Conservation (phyloP, 1,284 basidiomycete genomes). For the Ceratobasidium sp. region DNA sequence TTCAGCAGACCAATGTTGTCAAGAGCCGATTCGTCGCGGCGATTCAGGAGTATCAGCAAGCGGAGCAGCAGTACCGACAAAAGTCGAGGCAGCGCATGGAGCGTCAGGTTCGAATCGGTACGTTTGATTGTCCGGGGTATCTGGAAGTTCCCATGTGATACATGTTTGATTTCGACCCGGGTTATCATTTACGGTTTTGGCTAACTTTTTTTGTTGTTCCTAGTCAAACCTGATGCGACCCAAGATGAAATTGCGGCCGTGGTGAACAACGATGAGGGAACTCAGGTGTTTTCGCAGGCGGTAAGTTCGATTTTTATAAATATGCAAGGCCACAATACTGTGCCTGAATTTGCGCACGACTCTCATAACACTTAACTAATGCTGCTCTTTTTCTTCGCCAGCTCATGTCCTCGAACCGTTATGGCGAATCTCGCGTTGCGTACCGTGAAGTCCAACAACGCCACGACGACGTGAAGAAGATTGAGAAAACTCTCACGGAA, state of each 20-base stretch:
- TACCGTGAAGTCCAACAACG: constrained; percentile 93
- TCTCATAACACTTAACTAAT: background rate
- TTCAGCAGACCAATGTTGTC: constrained; percentile 45
- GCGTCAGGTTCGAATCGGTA: constrained; percentile 49
- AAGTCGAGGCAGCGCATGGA: constrained; percentile 45
- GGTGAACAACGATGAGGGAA: constrained; percentile 80
- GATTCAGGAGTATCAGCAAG: constrained; percentile 48
- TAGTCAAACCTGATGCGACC: constrained; percentile 92
- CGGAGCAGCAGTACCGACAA: constrained; percentile 40
- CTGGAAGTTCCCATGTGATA: background rate
- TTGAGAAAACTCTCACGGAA: constrained; percentile 90
- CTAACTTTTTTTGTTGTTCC: background rate
- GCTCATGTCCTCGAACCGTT: constrained; percentile 86
- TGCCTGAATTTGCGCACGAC: background rate
- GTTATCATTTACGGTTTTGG: background rate
- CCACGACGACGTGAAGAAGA: constrained; percentile 88
- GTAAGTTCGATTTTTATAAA: constrained; percentile 61
- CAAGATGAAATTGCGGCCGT: constrained; percentile 84
- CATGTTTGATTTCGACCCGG: background rate
- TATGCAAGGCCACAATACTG: background rate
- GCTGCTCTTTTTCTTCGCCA: constrained; percentile 55
- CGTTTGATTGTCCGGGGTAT: background rate
- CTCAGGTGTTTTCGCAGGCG: constrained; percentile 90
- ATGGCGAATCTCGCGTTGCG: constrained; percentile 86
- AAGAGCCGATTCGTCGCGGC: constrained; percentile 47